Evolutionary conservation across 805 yeast genomes (phyloP).

Genomic region (Candida chilensis): DNA sequence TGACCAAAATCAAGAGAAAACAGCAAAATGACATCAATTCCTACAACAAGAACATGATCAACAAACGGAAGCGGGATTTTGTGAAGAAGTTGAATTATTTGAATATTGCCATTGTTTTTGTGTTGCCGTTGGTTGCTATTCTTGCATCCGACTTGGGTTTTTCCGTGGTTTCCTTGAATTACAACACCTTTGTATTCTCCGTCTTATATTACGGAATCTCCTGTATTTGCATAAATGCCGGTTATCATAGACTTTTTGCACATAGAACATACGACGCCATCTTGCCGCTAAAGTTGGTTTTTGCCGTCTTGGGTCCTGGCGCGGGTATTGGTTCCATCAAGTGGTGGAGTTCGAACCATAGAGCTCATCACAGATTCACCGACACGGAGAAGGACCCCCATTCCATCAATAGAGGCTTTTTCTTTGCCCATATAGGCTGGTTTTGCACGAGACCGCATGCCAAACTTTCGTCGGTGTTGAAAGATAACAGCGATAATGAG

Average conservation of each 20-base stretch:
- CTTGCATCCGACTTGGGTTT: not conserved
- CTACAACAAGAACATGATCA: conserved; percentile 1
- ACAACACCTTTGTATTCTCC: not conserved
- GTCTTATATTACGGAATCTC: not conserved
- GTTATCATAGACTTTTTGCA: not conserved
- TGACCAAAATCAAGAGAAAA: no score
- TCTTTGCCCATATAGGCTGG: conserved; percentile 89
- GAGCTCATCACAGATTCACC: conserved; percentile 85
- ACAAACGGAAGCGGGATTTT: not conserved
- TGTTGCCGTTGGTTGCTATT: not conserved
- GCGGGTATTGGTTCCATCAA: conserved; percentile 70
- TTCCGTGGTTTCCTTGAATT: not conserved
- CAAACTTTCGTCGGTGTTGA: conserved; percentile 19
- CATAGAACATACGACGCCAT: conserved; percentile 47
- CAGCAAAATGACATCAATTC: no score
- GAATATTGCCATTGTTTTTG: not conserved
- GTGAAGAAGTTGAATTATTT: not conserved
- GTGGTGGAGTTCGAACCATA: conserved; percentile 77
- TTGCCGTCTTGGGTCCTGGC: conserved; percentile 59
- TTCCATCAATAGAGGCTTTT: conserved; percentile 69
- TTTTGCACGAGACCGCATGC: conserved; percentile 60
- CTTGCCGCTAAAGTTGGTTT: conserved; percentile 31
- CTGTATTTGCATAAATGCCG: not conserved
- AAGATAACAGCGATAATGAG: conserved; percentile 3
- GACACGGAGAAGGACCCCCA: conserved; percentile 90